Evolutionary conservation across 2,329 filamentous ascomycete species (phyloP).

Genomic region (Phyllosticta ampelicida): DNA sequence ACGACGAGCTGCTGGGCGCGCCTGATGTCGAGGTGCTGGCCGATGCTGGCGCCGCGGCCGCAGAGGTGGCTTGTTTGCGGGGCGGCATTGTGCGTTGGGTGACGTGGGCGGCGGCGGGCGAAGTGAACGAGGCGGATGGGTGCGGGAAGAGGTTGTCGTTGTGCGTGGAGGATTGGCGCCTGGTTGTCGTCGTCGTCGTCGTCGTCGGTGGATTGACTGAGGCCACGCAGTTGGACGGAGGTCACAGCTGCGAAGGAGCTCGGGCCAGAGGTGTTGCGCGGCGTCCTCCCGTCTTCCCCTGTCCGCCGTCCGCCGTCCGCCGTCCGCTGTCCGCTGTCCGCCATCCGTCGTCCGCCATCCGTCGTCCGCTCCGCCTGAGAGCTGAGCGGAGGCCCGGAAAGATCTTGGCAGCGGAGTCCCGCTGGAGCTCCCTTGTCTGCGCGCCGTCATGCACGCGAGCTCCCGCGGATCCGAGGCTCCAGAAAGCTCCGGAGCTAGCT

Average conservation of each 20-base stretch:
- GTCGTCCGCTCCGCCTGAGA: background rate
- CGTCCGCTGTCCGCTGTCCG: too few relatives aligned
- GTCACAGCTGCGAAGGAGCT: background rate
- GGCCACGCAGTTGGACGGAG: background rate
- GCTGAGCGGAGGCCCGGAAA: background rate
- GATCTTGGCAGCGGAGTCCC: too few relatives aligned
- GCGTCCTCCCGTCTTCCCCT: too few relatives aligned
- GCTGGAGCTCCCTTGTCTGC: background rate
- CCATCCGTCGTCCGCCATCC: too few relatives aligned
- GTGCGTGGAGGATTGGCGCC: conserved; percentile 2
- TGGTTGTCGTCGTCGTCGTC: conserved; percentile 8
- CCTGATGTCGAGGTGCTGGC: conserved; percentile 16
- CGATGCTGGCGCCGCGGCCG: conserved; percentile 6
- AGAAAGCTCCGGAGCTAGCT: background rate
- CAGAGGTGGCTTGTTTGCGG: conserved; percentile 8
- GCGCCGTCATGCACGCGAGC: background rate
- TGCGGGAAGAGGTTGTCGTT: conserved; percentile 2
- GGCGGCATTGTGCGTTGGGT: conserved; percentile 8
- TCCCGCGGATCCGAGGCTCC: background rate
- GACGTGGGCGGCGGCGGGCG: too few relatives aligned
- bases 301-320: too few relatives aligned
- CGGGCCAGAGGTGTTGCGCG: conserved; percentile 3
- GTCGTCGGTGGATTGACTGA: too few relatives aligned
- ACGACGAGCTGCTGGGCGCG: conserved; percentile 12
- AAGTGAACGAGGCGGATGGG: conserved; percentile 12